These are phyloP conservation scores for Rhizoclosmatium globosum DNA, from an alignment of 192 early-diverging fungal genomes.

Conservation along the genomic window DNA sequence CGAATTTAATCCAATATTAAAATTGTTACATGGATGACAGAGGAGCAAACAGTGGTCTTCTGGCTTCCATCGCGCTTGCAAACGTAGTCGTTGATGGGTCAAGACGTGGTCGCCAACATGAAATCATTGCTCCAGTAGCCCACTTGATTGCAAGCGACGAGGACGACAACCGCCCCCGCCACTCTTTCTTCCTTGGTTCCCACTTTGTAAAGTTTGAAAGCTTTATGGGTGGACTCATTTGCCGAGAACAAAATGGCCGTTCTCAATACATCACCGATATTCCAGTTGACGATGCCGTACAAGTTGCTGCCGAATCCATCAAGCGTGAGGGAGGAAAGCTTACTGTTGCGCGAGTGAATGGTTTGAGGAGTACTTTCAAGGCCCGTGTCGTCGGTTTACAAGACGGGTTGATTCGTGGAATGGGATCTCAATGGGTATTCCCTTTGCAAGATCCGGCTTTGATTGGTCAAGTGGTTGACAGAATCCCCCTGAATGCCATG, in stretches of 20 bases:
- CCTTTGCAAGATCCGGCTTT: too few species aligned
- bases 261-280: constrained; percentile 4
- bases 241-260: not conserved
- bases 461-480: too few species aligned
- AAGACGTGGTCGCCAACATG: not conserved
- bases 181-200: not conserved
- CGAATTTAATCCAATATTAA: too few species aligned
- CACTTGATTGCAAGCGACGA: not conserved
- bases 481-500: too few species aligned
- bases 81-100: not conserved
- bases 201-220: not conserved
- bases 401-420: too few species aligned
- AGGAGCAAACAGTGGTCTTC: not conserved
- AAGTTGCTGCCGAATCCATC: too few species aligned
- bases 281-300: not conserved
- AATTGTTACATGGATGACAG: not conserved
- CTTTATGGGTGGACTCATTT: constrained; percentile 4
- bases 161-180: not conserved
- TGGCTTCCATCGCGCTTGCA: not conserved
- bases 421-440: too few species aligned
- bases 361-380: too few species aligned
- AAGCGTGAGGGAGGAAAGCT: too few species aligned
- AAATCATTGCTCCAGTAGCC: not conserved
- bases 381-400: too few species aligned
- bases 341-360: too few species aligned